These are phyloP conservation scores for Claviceps pusilla DNA, from an alignment of 2,329 filamentous ascomycete genomes.

Conservation along the genomic window DNA sequence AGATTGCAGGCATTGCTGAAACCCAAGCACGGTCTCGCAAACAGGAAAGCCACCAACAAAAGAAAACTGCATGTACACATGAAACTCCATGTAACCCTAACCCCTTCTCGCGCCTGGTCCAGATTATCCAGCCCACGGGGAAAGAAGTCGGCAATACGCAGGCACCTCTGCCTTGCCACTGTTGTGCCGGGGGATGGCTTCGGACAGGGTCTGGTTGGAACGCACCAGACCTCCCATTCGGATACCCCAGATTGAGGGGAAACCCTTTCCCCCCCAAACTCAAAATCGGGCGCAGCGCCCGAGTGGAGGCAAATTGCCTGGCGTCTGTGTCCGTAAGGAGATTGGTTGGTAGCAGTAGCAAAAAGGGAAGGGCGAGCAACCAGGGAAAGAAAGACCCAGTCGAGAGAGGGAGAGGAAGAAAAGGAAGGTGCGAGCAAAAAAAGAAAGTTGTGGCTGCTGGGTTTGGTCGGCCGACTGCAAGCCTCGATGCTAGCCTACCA, in stretches of 20 bases:
- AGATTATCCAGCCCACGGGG: no score
- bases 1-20: no score
- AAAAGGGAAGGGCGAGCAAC: no score
- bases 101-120: background rate
- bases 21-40: background rate
- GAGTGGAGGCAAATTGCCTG: background rate
- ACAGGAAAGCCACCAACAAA: background rate
- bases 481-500: no score
- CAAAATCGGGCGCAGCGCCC: background rate
- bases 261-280: background rate
- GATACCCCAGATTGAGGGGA: background rate
- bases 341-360: no score
- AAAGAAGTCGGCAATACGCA: no score
- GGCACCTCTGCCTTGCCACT: background rate
- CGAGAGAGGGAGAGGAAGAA: no score
- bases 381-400: no score
- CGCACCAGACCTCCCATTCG: background rate
- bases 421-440: no score
- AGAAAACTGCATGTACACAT: background rate
- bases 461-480: no score
- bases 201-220: background rate
- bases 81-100: background rate
- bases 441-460: no score
- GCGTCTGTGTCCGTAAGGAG: background rate
- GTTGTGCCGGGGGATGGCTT: background rate